Evolutionary conservation across 176 grass and related monocot species (phyloP), one percentile per base, ranked within the genome.

Genomic region (Paspalum vaginatum): DNA sequence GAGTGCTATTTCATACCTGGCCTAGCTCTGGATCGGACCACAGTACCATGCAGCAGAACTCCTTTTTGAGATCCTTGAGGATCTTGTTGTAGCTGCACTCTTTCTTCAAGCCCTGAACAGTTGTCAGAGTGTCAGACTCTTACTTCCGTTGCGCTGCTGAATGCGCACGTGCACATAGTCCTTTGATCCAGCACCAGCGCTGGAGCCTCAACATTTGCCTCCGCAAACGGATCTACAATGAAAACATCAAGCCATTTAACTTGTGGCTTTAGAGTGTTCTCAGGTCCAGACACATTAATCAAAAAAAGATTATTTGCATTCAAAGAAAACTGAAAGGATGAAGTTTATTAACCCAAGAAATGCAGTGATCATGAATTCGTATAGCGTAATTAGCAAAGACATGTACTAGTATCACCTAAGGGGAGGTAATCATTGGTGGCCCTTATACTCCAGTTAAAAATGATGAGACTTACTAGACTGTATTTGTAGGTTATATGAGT

Each of bases 71-170:
- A 58, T 91, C 82, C 74, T 88, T 91, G 21, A 91, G 74, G 57
- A 91, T 91, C 64, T 83, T 92, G 75, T 80, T 92, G 20, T 92
- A 92, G 69, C 90, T 92, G 83, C 72, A 92, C 10, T 92, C 90
- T 79, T 91, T 88, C 73, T 91, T 91, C 72, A 91, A 50, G 18
- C 89, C 89, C 60, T 91, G 86, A 68, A 91, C 90, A 65, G 90
- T 91, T 42, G 86, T 91, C 75, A 91, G 47, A 80, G n/a, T n/a
- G n/a, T n/a, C n/a, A n/a, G n/a, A n/a, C 90, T 91, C 89, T 91
- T 91, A 27, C 90, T 91, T 74, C 90, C 90, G 49, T 92, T 92
- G 66, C 86, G 79, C 86, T 92, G 90, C 80, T 92, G 90, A 61
- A 83, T 32, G 24, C 86, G 86, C 68, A 92, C 86, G 52, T 88